phyloP scores from a whole-genome alignment of 2,329 filamentous ascomycete species.

The Aspergillus luchuensis region DNA sequence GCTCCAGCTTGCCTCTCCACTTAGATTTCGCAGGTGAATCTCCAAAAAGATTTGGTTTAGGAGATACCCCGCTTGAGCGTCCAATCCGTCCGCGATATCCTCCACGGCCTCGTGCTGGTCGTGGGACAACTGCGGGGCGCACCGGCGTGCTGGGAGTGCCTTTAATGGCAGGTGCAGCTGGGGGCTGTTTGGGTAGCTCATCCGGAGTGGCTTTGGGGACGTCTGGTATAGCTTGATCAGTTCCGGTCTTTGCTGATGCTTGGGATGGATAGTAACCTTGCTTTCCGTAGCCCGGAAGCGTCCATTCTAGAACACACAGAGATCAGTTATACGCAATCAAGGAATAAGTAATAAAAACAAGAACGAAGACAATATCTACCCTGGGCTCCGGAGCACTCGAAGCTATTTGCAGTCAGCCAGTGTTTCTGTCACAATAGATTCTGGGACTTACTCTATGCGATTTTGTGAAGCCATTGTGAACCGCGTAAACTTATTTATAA shows the following conservation, averaged over 20 bases:
- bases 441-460: slow-evolving; percentile 18
- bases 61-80: background rate
- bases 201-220: background rate
- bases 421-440: background rate
- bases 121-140: background rate
- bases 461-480: background rate
- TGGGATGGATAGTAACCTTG: background rate
- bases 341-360: background rate
- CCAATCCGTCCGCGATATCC: slow-evolving; percentile 5
- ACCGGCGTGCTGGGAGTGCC: background rate
- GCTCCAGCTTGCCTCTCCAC: slow-evolving; percentile 25
- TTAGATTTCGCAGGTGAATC: slow-evolving; percentile 29
- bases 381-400: slow-evolving; percentile 27
- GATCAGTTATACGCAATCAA: background rate
- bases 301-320: slow-evolving; percentile 23
- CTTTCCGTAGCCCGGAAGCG: slow-evolving; percentile 26
- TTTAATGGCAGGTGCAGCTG: background rate
- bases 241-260: background rate
- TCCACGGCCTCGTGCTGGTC: slow-evolving; percentile 14
- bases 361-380: slow-evolving; percentile 17
- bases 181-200: slow-evolving; percentile 6
- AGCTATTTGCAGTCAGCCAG: slow-evolving; percentile 16
- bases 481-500: background rate
- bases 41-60: slow-evolving; percentile 15
- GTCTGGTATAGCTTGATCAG: too few species aligned